Evolutionary conservation across 148 eudicot species (phyloP).

Genomic region (Selenicereus undatus): DNA sequence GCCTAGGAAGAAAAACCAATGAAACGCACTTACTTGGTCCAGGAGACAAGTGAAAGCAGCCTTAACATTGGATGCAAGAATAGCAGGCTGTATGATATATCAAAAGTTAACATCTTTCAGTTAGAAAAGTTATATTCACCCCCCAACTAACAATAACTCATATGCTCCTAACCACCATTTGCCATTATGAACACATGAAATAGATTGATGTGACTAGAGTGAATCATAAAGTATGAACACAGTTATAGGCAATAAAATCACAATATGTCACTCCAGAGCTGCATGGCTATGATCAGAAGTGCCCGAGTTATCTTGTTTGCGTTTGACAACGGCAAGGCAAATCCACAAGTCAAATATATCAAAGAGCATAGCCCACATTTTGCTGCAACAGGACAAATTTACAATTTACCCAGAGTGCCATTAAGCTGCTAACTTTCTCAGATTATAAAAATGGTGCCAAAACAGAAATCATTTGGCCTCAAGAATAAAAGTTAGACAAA

Average conservation of each 20-base stretch:
- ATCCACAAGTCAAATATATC: background rate
- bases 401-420: background rate
- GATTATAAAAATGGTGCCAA: background rate
- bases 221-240: background rate
- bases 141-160: background rate
- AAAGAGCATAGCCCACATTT: background rate
- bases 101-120: conserved; percentile 18
- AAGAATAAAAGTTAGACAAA: background rate
- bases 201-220: background rate
- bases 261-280: background rate
- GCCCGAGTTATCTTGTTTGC: background rate
- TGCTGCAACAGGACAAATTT: background rate
- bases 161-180: background rate
- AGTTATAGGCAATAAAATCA: background rate
- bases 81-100: conserved; percentile 60
- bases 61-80: conserved; percentile 87
- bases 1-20: background rate
- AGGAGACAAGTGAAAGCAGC: conserved; percentile 87
- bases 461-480: background rate
- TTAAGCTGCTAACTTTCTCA: background rate
- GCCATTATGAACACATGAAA: conserved; percentile 4
- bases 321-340: background rate
- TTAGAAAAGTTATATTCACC: background rate
- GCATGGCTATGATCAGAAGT: background rate
- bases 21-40: conserved; percentile 72